A percentile compares a stretch with the other conserved stretches of the same genome.
phyloP scores from a whole-genome alignment of 345 rosid species.

The Draba incana region DNA sequence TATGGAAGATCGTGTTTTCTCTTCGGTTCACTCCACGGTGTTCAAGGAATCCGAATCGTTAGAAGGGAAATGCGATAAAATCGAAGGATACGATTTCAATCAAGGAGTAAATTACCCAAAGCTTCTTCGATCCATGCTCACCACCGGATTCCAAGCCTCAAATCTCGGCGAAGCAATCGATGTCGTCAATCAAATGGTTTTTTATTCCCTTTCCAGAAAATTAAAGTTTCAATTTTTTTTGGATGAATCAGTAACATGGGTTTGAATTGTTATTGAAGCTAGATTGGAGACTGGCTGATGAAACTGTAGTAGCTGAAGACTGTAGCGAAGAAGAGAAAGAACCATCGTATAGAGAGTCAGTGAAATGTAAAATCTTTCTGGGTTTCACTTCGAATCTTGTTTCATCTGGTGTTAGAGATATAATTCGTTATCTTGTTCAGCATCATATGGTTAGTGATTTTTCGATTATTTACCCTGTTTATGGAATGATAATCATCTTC shows the following conservation, averaged over 20 bases:
- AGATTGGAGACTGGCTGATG: constrained; percentile 89
- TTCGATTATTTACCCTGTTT: background rate
- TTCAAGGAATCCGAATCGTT: constrained; percentile 78
- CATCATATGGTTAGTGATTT: constrained; percentile 76
- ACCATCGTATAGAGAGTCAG: constrained; percentile 61
- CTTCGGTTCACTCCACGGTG: constrained; percentile 65
- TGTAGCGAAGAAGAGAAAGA: constrained; percentile 76
- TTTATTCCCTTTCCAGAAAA: background rate
- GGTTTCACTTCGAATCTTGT: constrained; percentile 97
- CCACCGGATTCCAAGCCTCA: constrained; percentile 97
- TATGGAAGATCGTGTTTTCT: constrained; percentile 54
- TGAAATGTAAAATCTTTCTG: constrained; percentile 81
- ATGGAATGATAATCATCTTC: background rate
- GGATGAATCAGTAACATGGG: constrained; percentile 26
- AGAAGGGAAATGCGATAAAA: constrained; percentile 61
- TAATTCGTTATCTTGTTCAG: constrained; percentile 78
- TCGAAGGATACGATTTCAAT: constrained; percentile 87
- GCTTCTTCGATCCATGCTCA: constrained; percentile 73
- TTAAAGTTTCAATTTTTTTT: background rate
- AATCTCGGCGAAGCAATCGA: constrained; percentile 86
- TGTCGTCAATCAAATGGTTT: constrained; percentile 81
- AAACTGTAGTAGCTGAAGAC: constrained; percentile 57
- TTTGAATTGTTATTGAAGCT: constrained; percentile 69
- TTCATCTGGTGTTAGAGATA: constrained; percentile 91
- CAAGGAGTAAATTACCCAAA: constrained; percentile 59